Percentiles rank a stretch among this genome's conserved stretches.
These are phyloP conservation scores for Amniculicola lignicola DNA, from an alignment of 495 filamentous ascomycete genomes.

Conservation along the genomic window DNA sequence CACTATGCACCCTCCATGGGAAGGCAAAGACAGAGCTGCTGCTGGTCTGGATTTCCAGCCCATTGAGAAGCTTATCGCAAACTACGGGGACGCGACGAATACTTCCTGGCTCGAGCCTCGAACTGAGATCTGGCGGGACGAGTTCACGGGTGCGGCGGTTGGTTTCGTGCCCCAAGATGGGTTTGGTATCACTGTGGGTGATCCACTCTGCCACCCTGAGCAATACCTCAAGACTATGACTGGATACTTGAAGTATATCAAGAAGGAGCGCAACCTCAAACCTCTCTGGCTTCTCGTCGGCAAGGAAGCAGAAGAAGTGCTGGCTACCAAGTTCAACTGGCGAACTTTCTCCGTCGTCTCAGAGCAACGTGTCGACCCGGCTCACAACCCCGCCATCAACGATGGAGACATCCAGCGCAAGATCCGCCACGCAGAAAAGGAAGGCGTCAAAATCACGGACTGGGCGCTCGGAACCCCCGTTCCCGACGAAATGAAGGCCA, in stretches of 20 bases:
- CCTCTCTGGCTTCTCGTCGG: slow-evolving; percentile 80
- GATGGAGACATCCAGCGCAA: slow-evolving; percentile 64
- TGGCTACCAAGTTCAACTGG: slow-evolving; percentile 75
- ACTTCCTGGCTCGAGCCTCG: slow-evolving; percentile 83
- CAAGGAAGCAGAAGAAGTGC: slow-evolving; percentile 63
- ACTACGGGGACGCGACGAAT: slow-evolving; percentile 85
- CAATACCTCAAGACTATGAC: slow-evolving; percentile 70
- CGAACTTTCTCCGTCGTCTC: slow-evolving; percentile 78
- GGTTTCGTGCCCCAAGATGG: slow-evolving; percentile 70
- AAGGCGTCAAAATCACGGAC: slow-evolving; percentile 70
- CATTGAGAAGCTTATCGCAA: slow-evolving; percentile 76
- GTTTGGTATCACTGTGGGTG: slow-evolving; percentile 74
- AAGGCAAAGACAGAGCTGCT: slow-evolving; percentile 45
- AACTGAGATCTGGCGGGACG: slow-evolving; percentile 77
- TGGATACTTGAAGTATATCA: slow-evolving; percentile 69
- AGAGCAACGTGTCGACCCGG: slow-evolving; percentile 73
- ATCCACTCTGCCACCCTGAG: slow-evolving; percentile 70
- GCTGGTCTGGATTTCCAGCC: slow-evolving; percentile 59
- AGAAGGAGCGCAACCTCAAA: slow-evolving; percentile 65
- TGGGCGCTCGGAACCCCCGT: slow-evolving; percentile 58
- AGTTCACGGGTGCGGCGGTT: slow-evolving; percentile 70
- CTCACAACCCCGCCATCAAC: slow-evolving; percentile 51
- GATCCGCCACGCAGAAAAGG: slow-evolving; percentile 72
- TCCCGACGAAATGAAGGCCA: slow-evolving; percentile 58
- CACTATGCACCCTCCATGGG: slow-evolving; percentile 64